Percentiles rank a stretch among this genome's conserved stretches.
These are phyloP conservation scores for Argentina anserina DNA, from an alignment of 306 rosid species.

Conservation along the genomic window DNA sequence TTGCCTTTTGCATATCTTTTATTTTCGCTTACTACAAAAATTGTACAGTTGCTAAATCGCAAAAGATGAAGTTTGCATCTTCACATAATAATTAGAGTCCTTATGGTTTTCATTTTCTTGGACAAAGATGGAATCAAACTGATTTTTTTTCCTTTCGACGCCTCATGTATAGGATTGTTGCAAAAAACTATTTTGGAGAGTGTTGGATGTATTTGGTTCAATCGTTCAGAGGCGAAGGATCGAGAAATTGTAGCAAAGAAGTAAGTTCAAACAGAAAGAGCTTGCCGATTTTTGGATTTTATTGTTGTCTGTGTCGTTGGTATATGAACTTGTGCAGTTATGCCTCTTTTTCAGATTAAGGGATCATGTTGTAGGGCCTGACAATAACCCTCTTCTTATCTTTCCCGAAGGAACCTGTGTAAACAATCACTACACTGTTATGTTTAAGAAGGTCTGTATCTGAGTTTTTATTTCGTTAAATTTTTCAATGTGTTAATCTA, in stretches of 20 bases:
- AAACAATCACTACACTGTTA: constrained; percentile 90
- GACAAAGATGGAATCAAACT: background rate
- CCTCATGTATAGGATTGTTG: constrained; percentile 61
- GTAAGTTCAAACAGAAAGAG: constrained; percentile 43
- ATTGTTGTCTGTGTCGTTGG: constrained; percentile 16
- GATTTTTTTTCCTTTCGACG: constrained; percentile 10
- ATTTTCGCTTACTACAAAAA: background rate
- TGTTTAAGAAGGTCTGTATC: constrained; percentile 83
- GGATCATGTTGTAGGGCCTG: constrained; percentile 81
- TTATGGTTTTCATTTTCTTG: background rate
- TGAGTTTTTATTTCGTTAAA: constrained; percentile 1
- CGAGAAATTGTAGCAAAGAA: constrained; percentile 92
- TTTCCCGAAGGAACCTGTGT: constrained; percentile 99
- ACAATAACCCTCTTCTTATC: constrained; percentile 93
- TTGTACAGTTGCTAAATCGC: background rate
- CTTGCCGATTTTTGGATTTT: background rate
- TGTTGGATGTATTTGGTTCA: constrained; percentile 93
- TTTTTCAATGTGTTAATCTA: background rate
- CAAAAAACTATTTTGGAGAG: constrained; percentile 96
- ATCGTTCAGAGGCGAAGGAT: constrained; percentile 87
- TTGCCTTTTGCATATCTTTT: background rate
- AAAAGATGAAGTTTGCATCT: background rate
- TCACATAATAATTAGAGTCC: constrained; percentile 2
- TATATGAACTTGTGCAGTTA: constrained; percentile 14
- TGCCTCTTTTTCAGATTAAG: constrained; percentile 56